Evolutionary conservation across 1,284 basidiomycete species (phyloP).

Genomic region (Melampsora americana): DNA sequence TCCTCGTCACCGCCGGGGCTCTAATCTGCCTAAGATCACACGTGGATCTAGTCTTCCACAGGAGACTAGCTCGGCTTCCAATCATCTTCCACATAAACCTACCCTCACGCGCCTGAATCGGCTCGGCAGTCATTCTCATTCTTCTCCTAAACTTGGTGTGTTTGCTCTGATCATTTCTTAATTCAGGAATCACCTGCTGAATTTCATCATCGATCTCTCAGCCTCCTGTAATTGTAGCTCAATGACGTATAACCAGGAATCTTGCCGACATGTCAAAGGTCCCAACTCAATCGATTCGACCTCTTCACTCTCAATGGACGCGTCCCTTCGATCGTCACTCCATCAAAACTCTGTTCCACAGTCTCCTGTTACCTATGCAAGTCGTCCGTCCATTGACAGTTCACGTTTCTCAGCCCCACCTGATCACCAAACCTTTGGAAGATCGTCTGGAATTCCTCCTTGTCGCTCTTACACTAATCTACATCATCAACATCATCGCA

Average conservation of each 20-base stretch:
- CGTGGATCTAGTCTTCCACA: too few species aligned
- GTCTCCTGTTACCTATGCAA: neutral
- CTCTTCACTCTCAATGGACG: too few species aligned
- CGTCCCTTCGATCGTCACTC: neutral
- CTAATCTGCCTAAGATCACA: too few species aligned
- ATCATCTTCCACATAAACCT: neutral
- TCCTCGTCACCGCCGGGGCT: neutral
- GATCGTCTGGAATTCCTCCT: conserved; percentile 8
- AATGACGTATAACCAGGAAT: too few species aligned
- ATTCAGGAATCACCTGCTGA: neutral
- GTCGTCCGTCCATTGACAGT: conserved; percentile 6
- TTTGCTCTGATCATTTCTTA: neutral
- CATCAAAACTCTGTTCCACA: neutral
- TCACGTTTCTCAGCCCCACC: neutral
- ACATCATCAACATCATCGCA: neutral
- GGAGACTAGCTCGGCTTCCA: neutral
- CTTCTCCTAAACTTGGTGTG: too few species aligned
- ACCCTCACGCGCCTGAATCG: neutral
- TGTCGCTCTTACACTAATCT: neutral
- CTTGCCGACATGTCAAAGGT: too few species aligned
- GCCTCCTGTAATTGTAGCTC: too few species aligned
- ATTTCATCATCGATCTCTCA: neutral
- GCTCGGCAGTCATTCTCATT: neutral
- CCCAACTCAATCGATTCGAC: too few species aligned
- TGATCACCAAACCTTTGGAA: neutral